phyloP scores from a whole-genome alignment of 1,284 basidiomycete species.

The Tylopilus sp. region DNA sequence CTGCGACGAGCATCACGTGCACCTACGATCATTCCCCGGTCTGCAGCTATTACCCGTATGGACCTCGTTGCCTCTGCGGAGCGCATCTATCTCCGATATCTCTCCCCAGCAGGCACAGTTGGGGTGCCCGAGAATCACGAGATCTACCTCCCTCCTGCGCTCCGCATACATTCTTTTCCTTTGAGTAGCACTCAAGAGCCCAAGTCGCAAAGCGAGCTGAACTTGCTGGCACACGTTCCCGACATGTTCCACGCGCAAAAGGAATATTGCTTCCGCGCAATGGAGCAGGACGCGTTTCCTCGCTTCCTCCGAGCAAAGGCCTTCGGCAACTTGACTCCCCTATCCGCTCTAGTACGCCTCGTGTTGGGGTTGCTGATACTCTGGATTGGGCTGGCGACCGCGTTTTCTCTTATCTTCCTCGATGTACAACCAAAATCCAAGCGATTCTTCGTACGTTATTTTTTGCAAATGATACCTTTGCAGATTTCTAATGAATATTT shows the following conservation, averaged over 20 bases:
- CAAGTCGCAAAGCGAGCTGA: slow-evolving; percentile 74
- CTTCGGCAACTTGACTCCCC: slow-evolving; percentile 95
- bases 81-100: slow-evolving; percentile 94
- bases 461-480: slow-evolving; percentile 2
- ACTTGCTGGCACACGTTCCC: slow-evolving; percentile 89
- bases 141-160: slow-evolving; percentile 92
- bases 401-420: slow-evolving; percentile 93
- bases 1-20: slow-evolving; percentile 80
- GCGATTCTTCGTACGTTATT: slow-evolving; percentile 89
- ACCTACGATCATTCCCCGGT: slow-evolving; percentile 90
- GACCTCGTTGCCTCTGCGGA: slow-evolving; percentile 95
- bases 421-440: slow-evolving; percentile 91
- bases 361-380: slow-evolving; percentile 88
- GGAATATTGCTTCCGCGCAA: slow-evolving; percentile 96
- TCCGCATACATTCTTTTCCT: slow-evolving; percentile 86
- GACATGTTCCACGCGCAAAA: slow-evolving; percentile 99
- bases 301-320: slow-evolving; percentile 96
- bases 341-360: slow-evolving; percentile 87
- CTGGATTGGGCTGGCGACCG: slow-evolving; percentile 93
- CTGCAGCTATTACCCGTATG: slow-evolving; percentile 88
- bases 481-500: slow-evolving; percentile 17
- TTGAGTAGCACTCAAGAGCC: slow-evolving; percentile 79
- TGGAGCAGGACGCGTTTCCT: slow-evolving; percentile 98
- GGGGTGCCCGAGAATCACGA: slow-evolving; percentile 84
- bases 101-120: slow-evolving; percentile 78